A percentile compares a stretch with the other conserved stretches of the same genome.
These are phyloP conservation scores for Aciculosporium take DNA, from an alignment of 2,329 filamentous ascomycete species.

Conservation along the genomic window DNA sequence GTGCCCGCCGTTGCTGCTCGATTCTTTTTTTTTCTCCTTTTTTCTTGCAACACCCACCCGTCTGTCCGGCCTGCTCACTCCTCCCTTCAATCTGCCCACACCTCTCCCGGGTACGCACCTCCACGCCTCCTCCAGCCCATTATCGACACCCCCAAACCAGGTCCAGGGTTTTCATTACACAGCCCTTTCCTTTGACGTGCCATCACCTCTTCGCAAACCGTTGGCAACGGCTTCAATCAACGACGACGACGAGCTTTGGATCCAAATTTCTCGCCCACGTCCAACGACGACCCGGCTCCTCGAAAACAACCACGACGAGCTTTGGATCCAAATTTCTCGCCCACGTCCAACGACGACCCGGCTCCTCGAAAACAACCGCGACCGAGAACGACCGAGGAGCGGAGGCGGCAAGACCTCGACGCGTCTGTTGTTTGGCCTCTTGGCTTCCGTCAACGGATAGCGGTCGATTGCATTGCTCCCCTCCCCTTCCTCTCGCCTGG, in stretches of 20 bases:
- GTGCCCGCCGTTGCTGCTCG: slow-evolving; percentile 2
- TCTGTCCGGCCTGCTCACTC: slow-evolving; percentile 9
- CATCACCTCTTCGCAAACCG: slow-evolving; percentile 2
- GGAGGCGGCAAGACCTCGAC: slow-evolving; percentile 3
- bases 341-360: slow-evolving; percentile 3
- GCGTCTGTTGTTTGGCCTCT: slow-evolving; percentile 2
- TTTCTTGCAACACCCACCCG: slow-evolving; percentile 5
- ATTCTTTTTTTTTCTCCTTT: neutral
- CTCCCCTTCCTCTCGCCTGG: neutral
- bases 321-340: neutral
- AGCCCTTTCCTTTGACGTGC: slow-evolving; percentile 8
- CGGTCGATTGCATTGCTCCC: neutral
- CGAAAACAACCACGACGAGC: slow-evolving; percentile 3
- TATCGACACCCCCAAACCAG: slow-evolving; percentile 27
- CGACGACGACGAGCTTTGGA: slow-evolving; percentile 3
- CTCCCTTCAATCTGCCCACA: slow-evolving; percentile 19
- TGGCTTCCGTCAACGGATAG: neutral
- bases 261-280: neutral
- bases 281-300: slow-evolving; percentile 2
- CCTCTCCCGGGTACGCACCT: slow-evolving; percentile 20
- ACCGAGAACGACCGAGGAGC: slow-evolving; percentile 5
- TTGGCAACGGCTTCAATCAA: slow-evolving; percentile 5
- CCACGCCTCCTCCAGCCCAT: slow-evolving; percentile 26
- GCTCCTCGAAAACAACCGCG: neutral
- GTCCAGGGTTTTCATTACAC: slow-evolving; percentile 15